Evolutionary conservation across 345 rosid species (phyloP), one percentile per base, ranked within the genome.

Genomic region (Rhodamnia rubescens): DNA sequence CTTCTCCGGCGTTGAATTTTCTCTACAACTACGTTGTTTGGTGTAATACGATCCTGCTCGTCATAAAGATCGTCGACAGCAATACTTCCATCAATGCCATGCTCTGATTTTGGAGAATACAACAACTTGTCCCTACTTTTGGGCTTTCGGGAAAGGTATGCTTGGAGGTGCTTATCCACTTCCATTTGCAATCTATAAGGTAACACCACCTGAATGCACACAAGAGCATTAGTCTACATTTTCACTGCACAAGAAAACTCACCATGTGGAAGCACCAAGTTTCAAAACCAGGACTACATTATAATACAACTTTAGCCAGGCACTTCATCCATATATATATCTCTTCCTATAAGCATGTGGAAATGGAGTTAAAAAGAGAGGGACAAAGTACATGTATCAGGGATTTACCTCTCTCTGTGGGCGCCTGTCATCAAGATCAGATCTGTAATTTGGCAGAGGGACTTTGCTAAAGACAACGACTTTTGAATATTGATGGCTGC

Each of bases 351-450:
- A 50, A 85, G 50, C 58, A 51, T 22, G 49, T 27, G 59, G 47
- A 29, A 55, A 18, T 53, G 47, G 40, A 29, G 24, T 57, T 54
- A 83, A 55, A 52, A 54, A 29, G 69, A 55, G n/a, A 16, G 27
- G 53, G 27, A 42, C 22, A 59, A 8, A 85, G 9, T 32, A 52
- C 64, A 6, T 1, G 81, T 86, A 40, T 82, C 81, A 89, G 61
- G 85, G 36, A 61, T 83, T 3, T 89, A 96, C 99, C 99, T 97
- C 98, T 93, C 99, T 93, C 85, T 96, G 98, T 5, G 99, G 99
- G 15, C 99, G 98, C 86, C 87, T 95, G 84, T 93, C 95, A 91
- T 97, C 99, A 53, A 97, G 94, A 92, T 97, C 99, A 86, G 96
- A 91, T 91, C 99, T 91, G 88, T 97, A 97, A 90, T 96, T 97